These are phyloP conservation scores for Xylaria flabelliformis DNA, from an alignment of 495 filamentous ascomycete species.

Conservation along the genomic window DNA sequence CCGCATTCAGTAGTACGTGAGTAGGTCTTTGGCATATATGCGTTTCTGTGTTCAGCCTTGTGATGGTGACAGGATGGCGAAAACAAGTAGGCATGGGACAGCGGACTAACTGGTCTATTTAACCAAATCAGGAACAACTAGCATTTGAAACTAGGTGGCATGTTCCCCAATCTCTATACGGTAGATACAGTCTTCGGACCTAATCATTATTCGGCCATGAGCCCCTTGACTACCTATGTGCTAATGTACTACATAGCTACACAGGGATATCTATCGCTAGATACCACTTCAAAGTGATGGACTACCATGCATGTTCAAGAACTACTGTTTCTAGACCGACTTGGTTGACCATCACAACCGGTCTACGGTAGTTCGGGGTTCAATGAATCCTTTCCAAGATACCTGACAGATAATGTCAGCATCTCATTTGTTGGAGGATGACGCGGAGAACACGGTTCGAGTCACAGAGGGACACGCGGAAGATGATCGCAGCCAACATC, in stretches of 20 bases:
- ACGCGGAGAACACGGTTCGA: conserved; percentile 24
- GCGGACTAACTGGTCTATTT: conserved; percentile 16
- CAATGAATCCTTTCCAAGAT: conserved; percentile 17
- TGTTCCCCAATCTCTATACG: background rate
- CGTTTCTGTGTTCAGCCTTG: conserved; percentile 14
- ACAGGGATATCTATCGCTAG: conserved; percentile 21
- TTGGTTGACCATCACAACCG: conserved; percentile 22
- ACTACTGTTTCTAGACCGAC: conserved; percentile 23
- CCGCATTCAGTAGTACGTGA: conserved; percentile 6
- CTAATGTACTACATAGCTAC: background rate
- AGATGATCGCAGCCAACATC: conserved; percentile 25
- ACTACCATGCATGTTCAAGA: conserved; percentile 23
- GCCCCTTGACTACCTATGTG: conserved; percentile 20
- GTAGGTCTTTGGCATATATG: conserved; percentile 7
- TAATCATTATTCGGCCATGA: conserved; percentile 9
- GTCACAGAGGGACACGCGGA: conserved; percentile 22
- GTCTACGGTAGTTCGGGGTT: conserved; percentile 17
- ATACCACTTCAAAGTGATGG: conserved; percentile 17
- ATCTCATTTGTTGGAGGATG: conserved; percentile 22
- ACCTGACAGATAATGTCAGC: conserved; percentile 23
- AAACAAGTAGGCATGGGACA: conserved; percentile 2
- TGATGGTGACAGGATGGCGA: conserved; percentile 2
- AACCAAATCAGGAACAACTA: conserved; percentile 13
- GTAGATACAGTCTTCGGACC: background rate
- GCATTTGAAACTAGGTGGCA: background rate